Evolutionary conservation across 164 flowering plant species (phyloP).

Genomic region (Nymphaea thermarum): DNA sequence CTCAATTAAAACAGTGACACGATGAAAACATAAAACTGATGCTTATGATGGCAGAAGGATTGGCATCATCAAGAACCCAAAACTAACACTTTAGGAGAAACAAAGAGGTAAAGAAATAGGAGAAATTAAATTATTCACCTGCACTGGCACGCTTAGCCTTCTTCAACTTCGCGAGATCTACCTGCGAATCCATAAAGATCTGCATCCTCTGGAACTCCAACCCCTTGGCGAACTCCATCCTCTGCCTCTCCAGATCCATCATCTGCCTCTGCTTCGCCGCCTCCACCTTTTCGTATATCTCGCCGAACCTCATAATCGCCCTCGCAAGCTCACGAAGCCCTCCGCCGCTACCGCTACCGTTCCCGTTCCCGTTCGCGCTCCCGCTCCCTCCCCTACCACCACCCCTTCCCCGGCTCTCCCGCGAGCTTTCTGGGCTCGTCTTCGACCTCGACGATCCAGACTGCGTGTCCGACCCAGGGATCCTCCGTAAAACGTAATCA

Average conservation of each 20-base stretch:
- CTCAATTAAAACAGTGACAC: no score
- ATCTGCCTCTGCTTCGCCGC: slow-evolving; percentile 59
- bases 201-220: slow-evolving; percentile 80
- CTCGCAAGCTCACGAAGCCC: slow-evolving; percentile 38
- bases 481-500: background rate
- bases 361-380: background rate
- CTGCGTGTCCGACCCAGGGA: background rate
- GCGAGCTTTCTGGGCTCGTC: slow-evolving; percentile 14
- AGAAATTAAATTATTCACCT: slow-evolving; percentile 26
- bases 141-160: slow-evolving; percentile 35
- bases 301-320: slow-evolving; percentile 59
- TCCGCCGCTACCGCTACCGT: slow-evolving; percentile 11
- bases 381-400: slow-evolving; percentile 10
- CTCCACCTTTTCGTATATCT: slow-evolving; percentile 73
- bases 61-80: no score
- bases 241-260: slow-evolving; percentile 79
- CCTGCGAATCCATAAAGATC: slow-evolving; percentile 72
- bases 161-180: slow-evolving; percentile 70
- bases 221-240: slow-evolving; percentile 67
- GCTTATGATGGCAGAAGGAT: no score
- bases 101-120: slow-evolving; percentile 1
- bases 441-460: slow-evolving; percentile 5
- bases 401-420: slow-evolving; percentile 20
- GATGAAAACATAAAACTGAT: no score
- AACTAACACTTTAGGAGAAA: background rate